phyloP scores from a whole-genome alignment of 2,329 filamentous ascomycete species.

The Pseudogymnoascus sp. region DNA sequence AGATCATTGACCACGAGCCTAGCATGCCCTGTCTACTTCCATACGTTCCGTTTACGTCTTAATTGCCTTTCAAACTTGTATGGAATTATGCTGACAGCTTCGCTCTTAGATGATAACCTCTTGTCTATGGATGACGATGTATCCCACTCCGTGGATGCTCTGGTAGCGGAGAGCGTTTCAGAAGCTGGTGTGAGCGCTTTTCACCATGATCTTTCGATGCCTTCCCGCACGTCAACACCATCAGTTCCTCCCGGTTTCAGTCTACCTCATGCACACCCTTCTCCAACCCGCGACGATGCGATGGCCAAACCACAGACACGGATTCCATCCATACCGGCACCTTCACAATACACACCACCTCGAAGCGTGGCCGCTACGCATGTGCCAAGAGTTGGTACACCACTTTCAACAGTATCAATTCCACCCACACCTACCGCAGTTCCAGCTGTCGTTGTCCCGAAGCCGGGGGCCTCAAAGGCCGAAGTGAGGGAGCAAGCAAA shows the following conservation, averaged over 20 bases:
- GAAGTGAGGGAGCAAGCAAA: conserved; percentile 29
- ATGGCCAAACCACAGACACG: conserved; percentile 20
- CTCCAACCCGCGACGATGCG: conserved; percentile 24
- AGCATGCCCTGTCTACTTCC: background rate
- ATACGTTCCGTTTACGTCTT: background rate
- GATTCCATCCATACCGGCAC: conserved; percentile 18
- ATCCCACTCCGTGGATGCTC: conserved; percentile 55
- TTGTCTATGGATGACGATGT: conserved; percentile 51
- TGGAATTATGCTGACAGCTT: conserved; percentile 18
- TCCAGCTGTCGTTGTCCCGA: conserved; percentile 7
- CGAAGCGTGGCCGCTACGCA: conserved; percentile 16
- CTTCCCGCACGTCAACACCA: conserved; percentile 30
- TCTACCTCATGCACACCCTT: conserved; percentile 32
- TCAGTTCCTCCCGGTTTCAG: conserved; percentile 41
- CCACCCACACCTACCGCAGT: conserved; percentile 18
- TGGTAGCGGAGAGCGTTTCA: conserved; percentile 49
- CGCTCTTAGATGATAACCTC: conserved; percentile 51
- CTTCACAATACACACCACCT: conserved; percentile 22
- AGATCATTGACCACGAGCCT: conserved; percentile 15
- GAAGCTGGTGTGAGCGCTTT: conserved; percentile 18
- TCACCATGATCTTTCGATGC: conserved; percentile 15
- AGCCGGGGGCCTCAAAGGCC: background rate
- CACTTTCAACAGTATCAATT: conserved; percentile 23
- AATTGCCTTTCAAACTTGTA: background rate
- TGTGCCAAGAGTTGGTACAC: conserved; percentile 22